phyloP scores from a whole-genome alignment of 768 basidiomycete genomes.

The Russula brevipes region DNA sequence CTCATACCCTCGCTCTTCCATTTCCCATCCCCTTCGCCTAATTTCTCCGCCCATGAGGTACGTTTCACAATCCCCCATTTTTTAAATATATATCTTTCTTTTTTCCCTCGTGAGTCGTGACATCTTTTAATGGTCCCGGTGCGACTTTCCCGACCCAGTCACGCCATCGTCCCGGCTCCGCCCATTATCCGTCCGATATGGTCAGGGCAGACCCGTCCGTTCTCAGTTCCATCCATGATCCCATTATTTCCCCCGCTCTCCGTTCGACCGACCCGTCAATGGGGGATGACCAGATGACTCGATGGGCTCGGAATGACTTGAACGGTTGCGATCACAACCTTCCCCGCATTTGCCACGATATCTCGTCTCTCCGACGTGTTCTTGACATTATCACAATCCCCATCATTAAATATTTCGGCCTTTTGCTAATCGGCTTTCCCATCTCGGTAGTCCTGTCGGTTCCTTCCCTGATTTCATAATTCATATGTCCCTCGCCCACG shows the following conservation, averaged over 20 bases:
- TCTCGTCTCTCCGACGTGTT: not conserved
- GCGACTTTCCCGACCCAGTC: constrained; percentile 5
- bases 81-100: not conserved
- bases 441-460: not conserved
- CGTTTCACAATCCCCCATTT: constrained; percentile 2
- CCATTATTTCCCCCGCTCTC: not conserved
- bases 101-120: constrained; percentile 23
- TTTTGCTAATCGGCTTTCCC: constrained; percentile 17
- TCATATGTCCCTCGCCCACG: not conserved
- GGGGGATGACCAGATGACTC: not conserved
- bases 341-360: not conserved
- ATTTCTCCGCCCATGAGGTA: constrained; percentile 7
- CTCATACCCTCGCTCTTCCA: constrained; percentile 20
- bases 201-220: constrained; percentile 6
- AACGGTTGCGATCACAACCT: not conserved
- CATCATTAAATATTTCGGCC: constrained; percentile 12
- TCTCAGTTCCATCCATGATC: not conserved
- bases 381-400: not conserved
- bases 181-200: constrained; percentile 1
- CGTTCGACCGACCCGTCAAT: not conserved
- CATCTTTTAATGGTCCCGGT: not conserved
- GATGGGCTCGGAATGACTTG: not conserved
- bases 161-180: constrained; percentile 9
- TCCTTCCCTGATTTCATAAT: constrained; percentile 13
- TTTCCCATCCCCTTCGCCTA: constrained; percentile 20